A percentile compares a stretch with the other conserved stretches of the same genome.
Evolutionary conservation across 805 yeast species (phyloP).

Genomic region (Kodamaea neixiangensis): DNA sequence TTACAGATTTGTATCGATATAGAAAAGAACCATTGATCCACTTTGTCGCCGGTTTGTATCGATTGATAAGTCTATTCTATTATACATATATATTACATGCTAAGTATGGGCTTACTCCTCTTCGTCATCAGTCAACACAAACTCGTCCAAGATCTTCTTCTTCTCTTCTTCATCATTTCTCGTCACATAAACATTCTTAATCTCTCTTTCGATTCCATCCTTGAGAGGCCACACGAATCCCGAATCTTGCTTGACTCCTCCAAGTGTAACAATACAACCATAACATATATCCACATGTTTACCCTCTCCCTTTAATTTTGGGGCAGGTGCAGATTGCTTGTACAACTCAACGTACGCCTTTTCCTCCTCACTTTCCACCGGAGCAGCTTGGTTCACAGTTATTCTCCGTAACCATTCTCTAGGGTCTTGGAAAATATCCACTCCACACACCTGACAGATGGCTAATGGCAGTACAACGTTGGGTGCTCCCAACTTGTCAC

Average conservation of each 20-base stretch:
- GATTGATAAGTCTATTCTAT: background rate
- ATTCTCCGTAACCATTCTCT: conserved; percentile 67
- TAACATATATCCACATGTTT: conserved; percentile 56
- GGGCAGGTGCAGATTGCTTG: conserved; percentile 4
- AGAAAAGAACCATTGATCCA: too few species aligned
- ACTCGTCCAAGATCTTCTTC: conserved; percentile 6
- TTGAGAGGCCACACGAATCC: conserved; percentile 40
- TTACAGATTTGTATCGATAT: too few species aligned
- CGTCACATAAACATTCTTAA: conserved; percentile 10
- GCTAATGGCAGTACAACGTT: conserved; percentile 17
- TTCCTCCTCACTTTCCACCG: conserved; percentile 46
- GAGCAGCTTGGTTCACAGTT: conserved; percentile 59
- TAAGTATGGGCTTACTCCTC: conserved; percentile 5
- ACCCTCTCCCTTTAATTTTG: conserved; percentile 17
- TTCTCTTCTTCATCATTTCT: conserved; percentile 29
- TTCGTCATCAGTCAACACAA: conserved; percentile 10
- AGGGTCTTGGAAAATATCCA: conserved; percentile 56
- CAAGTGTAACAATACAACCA: conserved; percentile 71
- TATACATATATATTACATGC: background rate
- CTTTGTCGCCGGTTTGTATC: too few species aligned
- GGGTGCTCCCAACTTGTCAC: conserved; percentile 68
- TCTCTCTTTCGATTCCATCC: conserved; percentile 9
- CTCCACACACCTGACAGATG: conserved; percentile 59
- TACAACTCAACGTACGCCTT: conserved; percentile 25
- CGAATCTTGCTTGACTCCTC: conserved; percentile 32